These are phyloP conservation scores for Aspergillus candidus DNA, from an alignment of 2,329 filamentous ascomycete species.

Conservation along the genomic window DNA sequence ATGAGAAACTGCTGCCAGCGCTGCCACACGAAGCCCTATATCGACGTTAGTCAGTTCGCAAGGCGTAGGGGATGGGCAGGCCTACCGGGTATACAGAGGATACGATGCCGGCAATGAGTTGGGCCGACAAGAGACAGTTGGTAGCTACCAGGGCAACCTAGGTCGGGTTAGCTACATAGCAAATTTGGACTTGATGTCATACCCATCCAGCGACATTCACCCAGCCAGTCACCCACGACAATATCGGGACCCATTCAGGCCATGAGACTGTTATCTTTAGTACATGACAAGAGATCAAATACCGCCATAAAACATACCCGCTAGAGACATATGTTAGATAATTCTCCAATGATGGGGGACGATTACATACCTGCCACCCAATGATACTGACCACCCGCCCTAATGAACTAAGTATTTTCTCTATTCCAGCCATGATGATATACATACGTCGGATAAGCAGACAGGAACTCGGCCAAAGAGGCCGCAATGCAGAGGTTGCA, in stretches of 20 bases:
- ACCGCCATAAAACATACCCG: conserved; percentile 22
- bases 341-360: background rate
- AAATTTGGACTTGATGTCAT: background rate
- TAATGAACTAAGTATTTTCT: conserved; percentile 1
- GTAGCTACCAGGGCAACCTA: conserved; percentile 57
- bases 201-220: conserved; percentile 63
- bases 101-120: conserved; percentile 61
- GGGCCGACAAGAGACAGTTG: conserved; percentile 59
- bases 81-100: conserved; percentile 51
- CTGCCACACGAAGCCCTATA: conserved; percentile 46
- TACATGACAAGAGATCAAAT: too few relatives aligned
- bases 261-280: conserved; percentile 44
- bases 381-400: conserved; percentile 59
- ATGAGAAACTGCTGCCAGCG: conserved; percentile 68
- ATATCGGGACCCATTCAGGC: conserved; percentile 53
- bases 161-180: conserved; percentile 12
- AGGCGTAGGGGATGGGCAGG: background rate
- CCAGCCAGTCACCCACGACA: conserved; percentile 68
- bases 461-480: conserved; percentile 64
- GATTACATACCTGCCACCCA: conserved; percentile 54
- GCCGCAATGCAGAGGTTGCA: conserved; percentile 65
- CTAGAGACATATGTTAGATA: conserved; percentile 12
- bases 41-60: background rate
- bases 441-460: conserved; percentile 50
- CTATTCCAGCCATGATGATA: background rate